A percentile compares a stretch with the other conserved stretches of the same genome.
Conservation (phyloP, 352 stramenopile species). For the Globisporangium barbulae region DNA sequence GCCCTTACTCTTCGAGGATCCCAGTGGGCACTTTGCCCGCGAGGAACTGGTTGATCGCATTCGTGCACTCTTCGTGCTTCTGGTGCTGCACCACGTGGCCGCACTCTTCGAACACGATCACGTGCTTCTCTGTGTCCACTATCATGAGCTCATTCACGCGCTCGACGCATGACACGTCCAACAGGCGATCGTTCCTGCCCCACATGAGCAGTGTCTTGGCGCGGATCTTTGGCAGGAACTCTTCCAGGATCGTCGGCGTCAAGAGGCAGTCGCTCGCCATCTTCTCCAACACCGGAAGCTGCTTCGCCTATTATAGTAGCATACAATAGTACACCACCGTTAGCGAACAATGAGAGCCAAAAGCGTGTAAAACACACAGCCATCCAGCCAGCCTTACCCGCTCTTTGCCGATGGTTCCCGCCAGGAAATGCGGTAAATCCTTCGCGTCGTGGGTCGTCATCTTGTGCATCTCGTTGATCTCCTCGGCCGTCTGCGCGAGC, state of each 20-base stretch:
- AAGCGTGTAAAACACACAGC: not conserved
- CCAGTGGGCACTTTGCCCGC: slow-evolving; percentile 16
- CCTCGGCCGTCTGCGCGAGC: slow-evolving; percentile 52
- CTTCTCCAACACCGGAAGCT: slow-evolving; percentile 50
- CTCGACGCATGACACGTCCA: slow-evolving; percentile 62
- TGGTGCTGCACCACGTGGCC: slow-evolving; percentile 61
- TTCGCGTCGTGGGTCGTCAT: slow-evolving; percentile 34
- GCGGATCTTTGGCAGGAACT: slow-evolving; percentile 45
- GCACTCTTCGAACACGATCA: slow-evolving; percentile 55
- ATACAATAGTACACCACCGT: not conserved
- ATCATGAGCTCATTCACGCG: slow-evolving; percentile 47
- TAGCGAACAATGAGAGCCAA: not conserved
- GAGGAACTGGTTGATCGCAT: slow-evolving; percentile 64
- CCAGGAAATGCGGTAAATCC: slow-evolving; percentile 34
- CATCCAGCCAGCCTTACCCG: slow-evolving; percentile 21
- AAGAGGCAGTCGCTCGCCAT: slow-evolving; percentile 45
- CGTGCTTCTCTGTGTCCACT: slow-evolving; percentile 23
- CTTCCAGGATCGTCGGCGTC: slow-evolving; percentile 50
- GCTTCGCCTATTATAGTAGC: slow-evolving; percentile 17
- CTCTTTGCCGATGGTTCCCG: slow-evolving; percentile 33
- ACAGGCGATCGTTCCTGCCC: slow-evolving; percentile 58
- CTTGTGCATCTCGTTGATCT: slow-evolving; percentile 53
- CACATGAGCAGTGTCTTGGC: slow-evolving; percentile 58
- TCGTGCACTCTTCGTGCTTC: slow-evolving; percentile 46
- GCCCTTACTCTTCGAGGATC: not conserved